A percentile compares a stretch with the other conserved stretches of the same genome.
Conservation (phyloP, 208 protist genomes). For the Pavlovales sp. region DNA sequence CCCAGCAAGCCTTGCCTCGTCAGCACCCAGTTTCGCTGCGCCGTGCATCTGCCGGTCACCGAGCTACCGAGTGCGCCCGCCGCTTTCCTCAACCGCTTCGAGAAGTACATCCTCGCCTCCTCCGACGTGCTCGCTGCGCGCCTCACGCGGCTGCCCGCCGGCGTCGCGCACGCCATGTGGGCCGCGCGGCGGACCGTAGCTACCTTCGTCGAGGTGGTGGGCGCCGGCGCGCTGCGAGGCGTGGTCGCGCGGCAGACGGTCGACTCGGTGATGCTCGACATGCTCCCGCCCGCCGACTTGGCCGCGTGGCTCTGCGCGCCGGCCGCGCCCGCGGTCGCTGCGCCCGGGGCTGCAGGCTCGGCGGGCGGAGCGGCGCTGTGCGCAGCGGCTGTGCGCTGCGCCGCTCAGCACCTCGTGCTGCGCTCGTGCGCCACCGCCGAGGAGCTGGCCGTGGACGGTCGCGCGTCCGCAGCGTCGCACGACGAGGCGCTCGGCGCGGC, state of each 20-base stretch:
- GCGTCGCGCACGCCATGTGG: background rate
- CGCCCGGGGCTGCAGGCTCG: background rate
- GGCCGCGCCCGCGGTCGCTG: background rate
- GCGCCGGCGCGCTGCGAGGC: background rate
- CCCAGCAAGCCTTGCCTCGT: slow-evolving; percentile 5
- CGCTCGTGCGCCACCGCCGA: background rate
- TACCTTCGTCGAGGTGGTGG: background rate
- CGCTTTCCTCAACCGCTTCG: slow-evolving; percentile 31
- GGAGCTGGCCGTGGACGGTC: background rate
- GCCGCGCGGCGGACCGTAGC: background rate
- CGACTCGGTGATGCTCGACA: background rate
- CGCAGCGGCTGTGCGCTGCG: background rate
- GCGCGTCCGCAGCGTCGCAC: too few species aligned
- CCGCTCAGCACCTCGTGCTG: background rate
- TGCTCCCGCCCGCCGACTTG: background rate
- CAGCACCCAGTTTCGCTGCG: background rate
- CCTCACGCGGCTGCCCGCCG: background rate
- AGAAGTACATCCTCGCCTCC: background rate
- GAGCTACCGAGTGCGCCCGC: background rate
- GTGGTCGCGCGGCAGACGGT: background rate
- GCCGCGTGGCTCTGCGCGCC: too few species aligned
- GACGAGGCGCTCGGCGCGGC: too few species aligned
- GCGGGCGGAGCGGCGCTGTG: background rate
- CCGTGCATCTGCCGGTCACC: background rate
- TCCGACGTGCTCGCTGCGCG: background rate